phyloP scores from a whole-genome alignment of 2,329 filamentous ascomycete species.

The Teratosphaeria destructans region DNA sequence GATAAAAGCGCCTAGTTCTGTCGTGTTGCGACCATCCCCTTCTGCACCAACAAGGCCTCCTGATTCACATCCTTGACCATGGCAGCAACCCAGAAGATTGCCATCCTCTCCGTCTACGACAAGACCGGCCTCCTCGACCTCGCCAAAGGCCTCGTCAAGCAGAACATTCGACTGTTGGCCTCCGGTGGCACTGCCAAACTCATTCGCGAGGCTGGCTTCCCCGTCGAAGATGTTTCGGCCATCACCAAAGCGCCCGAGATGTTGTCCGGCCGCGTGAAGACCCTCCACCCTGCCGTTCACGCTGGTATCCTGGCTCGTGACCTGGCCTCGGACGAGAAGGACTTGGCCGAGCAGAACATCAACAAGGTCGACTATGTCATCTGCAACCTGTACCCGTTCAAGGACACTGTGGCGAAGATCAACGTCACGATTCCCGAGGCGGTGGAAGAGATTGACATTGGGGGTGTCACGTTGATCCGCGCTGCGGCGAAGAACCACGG shows the following conservation, averaged over 20 bases:
- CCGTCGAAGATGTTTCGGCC: constrained; percentile 93
- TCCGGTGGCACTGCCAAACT: constrained; percentile 92
- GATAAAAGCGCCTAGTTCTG: background rate
- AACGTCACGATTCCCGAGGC: constrained; percentile 95
- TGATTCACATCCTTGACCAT: background rate
- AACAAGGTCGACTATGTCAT: constrained; percentile 89
- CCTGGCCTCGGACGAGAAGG: constrained; percentile 91
- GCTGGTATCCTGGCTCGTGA: constrained; percentile 85
- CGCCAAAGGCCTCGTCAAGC: constrained; percentile 77
- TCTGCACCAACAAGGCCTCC: background rate
- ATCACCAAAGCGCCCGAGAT: constrained; percentile 95
- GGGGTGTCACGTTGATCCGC: constrained; percentile 89
- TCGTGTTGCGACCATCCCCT: background rate
- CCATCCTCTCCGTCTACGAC: constrained; percentile 96
- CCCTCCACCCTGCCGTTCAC: constrained; percentile 72
- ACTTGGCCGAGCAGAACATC: constrained; percentile 89
- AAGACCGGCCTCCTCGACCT: constrained; percentile 93
- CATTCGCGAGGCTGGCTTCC: constrained; percentile 92
- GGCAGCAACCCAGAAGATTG: constrained; percentile 25
- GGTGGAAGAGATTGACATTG: constrained; percentile 98
- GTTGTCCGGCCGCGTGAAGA: constrained; percentile 87
- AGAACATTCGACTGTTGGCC: constrained; percentile 84
- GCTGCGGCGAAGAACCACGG: constrained; percentile 97
- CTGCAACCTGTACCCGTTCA: constrained; percentile 99
- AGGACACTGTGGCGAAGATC: constrained; percentile 93